phyloP scores from a whole-genome alignment of 371 early-diverging fungal species.

The Thermomucor indicae-seudaticae region DNA sequence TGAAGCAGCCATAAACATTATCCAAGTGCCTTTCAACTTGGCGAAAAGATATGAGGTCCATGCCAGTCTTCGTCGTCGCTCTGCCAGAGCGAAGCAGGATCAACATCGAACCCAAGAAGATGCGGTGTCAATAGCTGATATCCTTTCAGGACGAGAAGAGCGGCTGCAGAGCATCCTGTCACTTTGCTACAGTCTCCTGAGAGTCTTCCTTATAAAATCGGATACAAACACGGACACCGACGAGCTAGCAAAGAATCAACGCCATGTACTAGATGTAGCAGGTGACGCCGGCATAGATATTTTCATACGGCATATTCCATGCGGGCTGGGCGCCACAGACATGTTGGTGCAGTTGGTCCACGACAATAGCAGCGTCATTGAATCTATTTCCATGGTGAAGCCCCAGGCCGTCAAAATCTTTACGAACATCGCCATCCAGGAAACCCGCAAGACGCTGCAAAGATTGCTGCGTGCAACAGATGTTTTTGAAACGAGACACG shows the following conservation, averaged over 20 bases:
- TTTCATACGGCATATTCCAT: constrained; percentile 21
- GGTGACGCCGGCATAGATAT: constrained; percentile 23
- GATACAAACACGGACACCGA: constrained; percentile 5
- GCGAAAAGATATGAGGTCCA: constrained; percentile 23
- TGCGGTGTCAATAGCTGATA: constrained; percentile 5
- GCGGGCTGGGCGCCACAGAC: constrained; percentile 23
- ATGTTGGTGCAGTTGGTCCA: constrained; percentile 20
- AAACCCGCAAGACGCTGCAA: neutral
- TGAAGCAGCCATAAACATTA: constrained; percentile 34
- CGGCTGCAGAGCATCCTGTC: constrained; percentile 16
- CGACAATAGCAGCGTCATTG: constrained; percentile 12
- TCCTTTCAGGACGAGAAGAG: constrained; percentile 4
- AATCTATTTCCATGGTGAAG: constrained; percentile 5
- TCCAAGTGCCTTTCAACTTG: constrained; percentile 39
- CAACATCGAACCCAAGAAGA: constrained; percentile 5
- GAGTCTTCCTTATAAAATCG: constrained; percentile 22
- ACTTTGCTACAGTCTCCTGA: constrained; percentile 24
- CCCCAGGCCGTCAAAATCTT: constrained; percentile 10
- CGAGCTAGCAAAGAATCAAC: constrained; percentile 14
- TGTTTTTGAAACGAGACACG: constrained; percentile 3
- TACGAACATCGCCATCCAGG: constrained; percentile 6
- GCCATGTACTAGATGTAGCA: constrained; percentile 13
- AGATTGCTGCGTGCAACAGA: neutral
- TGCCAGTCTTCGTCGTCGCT: too few relatives aligned
- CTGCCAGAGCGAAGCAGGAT: neutral